Evolutionary conservation across 768 basidiomycete genomes (phyloP).

Genomic region (Suillus paluster): DNA sequence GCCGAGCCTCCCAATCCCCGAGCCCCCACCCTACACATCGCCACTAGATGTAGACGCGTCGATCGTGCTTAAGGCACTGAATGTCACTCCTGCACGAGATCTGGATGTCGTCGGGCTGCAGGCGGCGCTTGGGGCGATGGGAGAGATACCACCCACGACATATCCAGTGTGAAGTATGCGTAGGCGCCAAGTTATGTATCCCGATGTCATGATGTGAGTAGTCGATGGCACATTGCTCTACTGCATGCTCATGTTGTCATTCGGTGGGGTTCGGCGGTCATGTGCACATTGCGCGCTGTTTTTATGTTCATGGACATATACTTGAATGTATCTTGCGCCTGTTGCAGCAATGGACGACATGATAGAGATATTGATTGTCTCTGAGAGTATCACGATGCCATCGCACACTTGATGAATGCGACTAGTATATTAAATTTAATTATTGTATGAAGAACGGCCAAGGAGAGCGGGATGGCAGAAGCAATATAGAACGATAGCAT

Average conservation of each 20-base stretch:
- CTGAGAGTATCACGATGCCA: no score
- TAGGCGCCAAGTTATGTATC: not conserved
- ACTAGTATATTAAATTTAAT: not conserved
- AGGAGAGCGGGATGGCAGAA: not conserved
- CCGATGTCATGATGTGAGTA: not conserved
- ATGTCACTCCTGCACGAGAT: conserved; percentile 51
- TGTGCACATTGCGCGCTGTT: not conserved
- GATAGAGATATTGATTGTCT: not conserved
- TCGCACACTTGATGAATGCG: not conserved
- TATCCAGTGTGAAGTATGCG: conserved; percentile 23
- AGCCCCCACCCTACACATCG: conserved; percentile 44
- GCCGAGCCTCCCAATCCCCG: conserved; percentile 46
- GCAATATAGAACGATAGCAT: not conserved
- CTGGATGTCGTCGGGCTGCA: conserved; percentile 41
- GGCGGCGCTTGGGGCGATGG: conserved; percentile 27
- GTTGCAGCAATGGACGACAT: not conserved
- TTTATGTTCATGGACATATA: not conserved
- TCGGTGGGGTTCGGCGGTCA: not conserved
- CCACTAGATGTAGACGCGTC: conserved; percentile 45
- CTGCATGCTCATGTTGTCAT: not conserved
- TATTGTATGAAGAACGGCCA: not conserved
- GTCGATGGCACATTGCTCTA: not conserved
- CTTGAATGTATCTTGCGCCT: not conserved
- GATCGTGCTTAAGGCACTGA: conserved; percentile 57
- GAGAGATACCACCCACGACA: conserved; percentile 17